Evolutionary conservation across 2,329 filamentous ascomycete genomes (phyloP).

Genomic region (Tolypocladium nubicola): DNA sequence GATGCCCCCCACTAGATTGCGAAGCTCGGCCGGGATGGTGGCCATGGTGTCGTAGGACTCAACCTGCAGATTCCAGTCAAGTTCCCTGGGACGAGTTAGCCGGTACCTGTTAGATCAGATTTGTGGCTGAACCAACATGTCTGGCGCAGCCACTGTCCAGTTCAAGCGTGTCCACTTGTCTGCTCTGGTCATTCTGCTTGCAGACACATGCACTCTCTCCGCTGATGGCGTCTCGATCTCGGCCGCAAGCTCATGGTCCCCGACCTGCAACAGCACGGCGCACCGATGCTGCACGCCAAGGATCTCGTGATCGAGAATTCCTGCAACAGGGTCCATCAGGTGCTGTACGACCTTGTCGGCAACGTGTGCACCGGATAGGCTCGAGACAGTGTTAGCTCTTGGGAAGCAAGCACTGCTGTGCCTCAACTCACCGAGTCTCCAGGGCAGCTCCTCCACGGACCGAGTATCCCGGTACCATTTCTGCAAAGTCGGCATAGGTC

Average conservation of each 20-base stretch:
- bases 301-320: slow-evolving; percentile 5
- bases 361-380: slow-evolving; percentile 1
- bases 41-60: slow-evolving; percentile 11
- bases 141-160: slow-evolving; percentile 23
- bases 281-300: slow-evolving; percentile 7
- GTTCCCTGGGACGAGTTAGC: slow-evolving; percentile 10
- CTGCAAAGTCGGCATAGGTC: slow-evolving; percentile 13
- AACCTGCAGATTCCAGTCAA: slow-evolving; percentile 24
- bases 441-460: slow-evolving; percentile 18
- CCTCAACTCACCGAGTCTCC: slow-evolving; percentile 11
- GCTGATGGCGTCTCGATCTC: slow-evolving; percentile 5
- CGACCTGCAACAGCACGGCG: slow-evolving; percentile 10
- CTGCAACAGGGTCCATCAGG: slow-evolving; percentile 1
- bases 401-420: neutral
- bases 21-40: slow-evolving; percentile 9
- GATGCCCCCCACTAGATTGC: slow-evolving; percentile 11
- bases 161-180: slow-evolving; percentile 15
- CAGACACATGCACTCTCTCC: slow-evolving; percentile 10
- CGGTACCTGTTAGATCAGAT: neutral
- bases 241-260: slow-evolving; percentile 11
- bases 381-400: slow-evolving; percentile 2
- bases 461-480: slow-evolving; percentile 15
- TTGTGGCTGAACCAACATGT: slow-evolving; percentile 16
- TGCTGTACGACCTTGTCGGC: slow-evolving; percentile 3
- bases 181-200: slow-evolving; percentile 9